Evolutionary conservation across 129 eudicot genomes (phyloP).

Genomic region (Logfia minima): DNA sequence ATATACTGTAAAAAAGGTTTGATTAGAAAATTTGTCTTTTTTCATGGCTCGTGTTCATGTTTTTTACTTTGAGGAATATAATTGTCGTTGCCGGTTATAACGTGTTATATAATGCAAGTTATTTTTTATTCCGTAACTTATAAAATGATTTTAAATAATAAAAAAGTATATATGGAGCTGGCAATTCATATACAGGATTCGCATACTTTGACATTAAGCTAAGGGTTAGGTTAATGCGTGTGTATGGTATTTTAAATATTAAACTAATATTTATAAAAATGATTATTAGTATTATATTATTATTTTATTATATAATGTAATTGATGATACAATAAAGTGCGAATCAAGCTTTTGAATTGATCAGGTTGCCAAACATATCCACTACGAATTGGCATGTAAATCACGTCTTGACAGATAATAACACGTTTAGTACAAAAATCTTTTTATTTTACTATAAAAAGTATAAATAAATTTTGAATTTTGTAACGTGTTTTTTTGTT

Average conservation of each 20-base stretch:
- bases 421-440: neutral
- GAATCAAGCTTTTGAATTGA: constrained; percentile 4
- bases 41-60: neutral
- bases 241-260: neutral
- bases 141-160: neutral
- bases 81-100: too few relatives aligned
- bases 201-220: constrained; percentile 19
- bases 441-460: neutral
- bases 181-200: neutral
- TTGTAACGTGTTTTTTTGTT: neutral
- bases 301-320: neutral
- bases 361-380: constrained; percentile 30
- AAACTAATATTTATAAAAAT: neutral
- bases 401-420: constrained; percentile 33
- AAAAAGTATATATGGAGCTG: neutral
- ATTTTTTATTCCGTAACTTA: neutral
- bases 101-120: too few relatives aligned
- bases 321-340: neutral
- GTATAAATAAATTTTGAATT: neutral
- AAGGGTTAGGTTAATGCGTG: constrained; percentile 19
- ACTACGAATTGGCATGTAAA: constrained; percentile 27
- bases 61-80: neutral
- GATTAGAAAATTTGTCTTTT: neutral
- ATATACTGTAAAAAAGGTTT: neutral
- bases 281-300: neutral